phyloP scores from a whole-genome alignment of 106 monocot species.

The Acorus gramineus region DNA sequence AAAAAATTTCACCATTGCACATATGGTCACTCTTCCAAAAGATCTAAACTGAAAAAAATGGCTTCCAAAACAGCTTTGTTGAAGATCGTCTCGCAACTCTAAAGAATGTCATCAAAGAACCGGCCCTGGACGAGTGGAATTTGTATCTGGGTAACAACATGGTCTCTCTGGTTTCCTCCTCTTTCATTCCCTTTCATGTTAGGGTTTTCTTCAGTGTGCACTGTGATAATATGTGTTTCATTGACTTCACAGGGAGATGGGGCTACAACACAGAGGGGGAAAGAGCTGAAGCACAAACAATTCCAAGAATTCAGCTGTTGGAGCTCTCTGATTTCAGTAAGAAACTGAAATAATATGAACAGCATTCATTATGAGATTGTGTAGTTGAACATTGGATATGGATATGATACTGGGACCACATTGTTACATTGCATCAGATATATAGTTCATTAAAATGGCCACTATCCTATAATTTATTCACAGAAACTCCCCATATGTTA shows the following conservation, averaged over 20 bases:
- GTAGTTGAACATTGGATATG: no score
- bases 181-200: constrained; percentile 2
- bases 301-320: constrained; percentile 69
- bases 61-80: constrained; percentile 52
- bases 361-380: not conserved
- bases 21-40: no score
- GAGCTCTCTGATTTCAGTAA: constrained; percentile 77
- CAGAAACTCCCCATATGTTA: no score
- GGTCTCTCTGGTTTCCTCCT: not conserved
- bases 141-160: constrained; percentile 64
- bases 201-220: not conserved
- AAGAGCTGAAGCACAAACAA: constrained; percentile 64
- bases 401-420: no score
- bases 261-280: constrained; percentile 94
- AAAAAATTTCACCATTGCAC: no score
- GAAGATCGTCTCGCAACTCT: constrained; percentile 91
- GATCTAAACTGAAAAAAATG: not conserved
- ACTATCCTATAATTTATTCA: no score
- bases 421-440: no score
- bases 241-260: constrained; percentile 59
- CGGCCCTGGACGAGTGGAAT: constrained; percentile 73
- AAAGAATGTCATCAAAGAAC: constrained; percentile 91
- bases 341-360: constrained; percentile 53
- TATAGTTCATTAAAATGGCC: no score
- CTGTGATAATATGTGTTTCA: not conserved